Conservation (phyloP, 1,139 yeast species). For the Debaryomycetaceae sp. region DNA sequence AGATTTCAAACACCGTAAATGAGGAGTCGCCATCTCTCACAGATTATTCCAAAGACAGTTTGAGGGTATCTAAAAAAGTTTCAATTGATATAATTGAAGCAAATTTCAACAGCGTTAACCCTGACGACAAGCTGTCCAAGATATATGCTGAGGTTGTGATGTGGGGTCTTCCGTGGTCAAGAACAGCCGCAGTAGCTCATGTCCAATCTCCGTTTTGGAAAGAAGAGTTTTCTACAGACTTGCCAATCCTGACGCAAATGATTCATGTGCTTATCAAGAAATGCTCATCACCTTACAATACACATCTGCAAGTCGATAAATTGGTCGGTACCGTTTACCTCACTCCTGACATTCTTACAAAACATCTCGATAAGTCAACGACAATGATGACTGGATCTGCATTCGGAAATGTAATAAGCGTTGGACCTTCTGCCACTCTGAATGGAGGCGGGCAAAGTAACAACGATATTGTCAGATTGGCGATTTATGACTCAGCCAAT, state of each 20-base stretch:
- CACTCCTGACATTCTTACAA: constrained; percentile 52
- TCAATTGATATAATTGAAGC: constrained; percentile 68
- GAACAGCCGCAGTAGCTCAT: constrained; percentile 58
- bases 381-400: constrained; percentile 37
- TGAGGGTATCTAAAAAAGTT: constrained; percentile 57
- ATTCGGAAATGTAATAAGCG: constrained; percentile 23
- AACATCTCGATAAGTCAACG: constrained; percentile 30
- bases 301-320: constrained; percentile 28
- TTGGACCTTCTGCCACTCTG: constrained; percentile 11
- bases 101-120: constrained; percentile 35
- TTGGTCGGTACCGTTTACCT: constrained; percentile 54
- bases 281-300: constrained; percentile 20
- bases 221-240: constrained; percentile 57
- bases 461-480: constrained; percentile 39
- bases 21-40: constrained; percentile 22
- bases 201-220: constrained; percentile 66
- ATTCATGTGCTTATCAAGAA: constrained; percentile 51
- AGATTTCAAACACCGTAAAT: neutral
- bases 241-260: constrained; percentile 54
- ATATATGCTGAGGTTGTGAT: constrained; percentile 61
- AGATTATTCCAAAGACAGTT: constrained; percentile 30
- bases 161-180: constrained; percentile 70
- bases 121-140: constrained; percentile 14
- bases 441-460: constrained; percentile 8
- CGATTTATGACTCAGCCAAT: constrained; percentile 41